Conservation (phyloP, 768 basidiomycete genomes). For the Trametes cinnabarina region DNA sequence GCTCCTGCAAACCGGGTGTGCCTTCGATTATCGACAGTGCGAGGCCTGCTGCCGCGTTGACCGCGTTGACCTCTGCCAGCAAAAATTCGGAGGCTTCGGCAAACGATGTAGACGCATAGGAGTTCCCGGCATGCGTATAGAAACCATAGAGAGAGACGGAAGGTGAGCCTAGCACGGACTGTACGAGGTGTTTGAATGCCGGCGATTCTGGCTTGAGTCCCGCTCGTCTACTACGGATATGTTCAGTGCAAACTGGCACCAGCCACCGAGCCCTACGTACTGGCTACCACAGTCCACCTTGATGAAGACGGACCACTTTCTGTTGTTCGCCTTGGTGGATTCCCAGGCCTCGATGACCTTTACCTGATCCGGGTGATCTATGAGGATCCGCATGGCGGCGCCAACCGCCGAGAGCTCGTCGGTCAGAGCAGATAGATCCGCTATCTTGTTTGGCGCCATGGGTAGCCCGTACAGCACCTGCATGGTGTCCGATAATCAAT, state of each 20-base stretch:
- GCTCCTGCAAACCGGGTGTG: conserved; percentile 31
- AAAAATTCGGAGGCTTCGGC: conserved; percentile 65
- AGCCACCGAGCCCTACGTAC: conserved; percentile 41
- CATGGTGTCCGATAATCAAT: background rate
- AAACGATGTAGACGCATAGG: conserved; percentile 72
- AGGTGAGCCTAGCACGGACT: conserved; percentile 49
- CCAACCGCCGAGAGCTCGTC: conserved; percentile 52
- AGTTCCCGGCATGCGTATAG: conserved; percentile 76
- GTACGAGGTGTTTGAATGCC: conserved; percentile 55
- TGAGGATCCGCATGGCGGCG: conserved; percentile 62
- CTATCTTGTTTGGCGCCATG: conserved; percentile 64
- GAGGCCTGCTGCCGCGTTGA: conserved; percentile 61
- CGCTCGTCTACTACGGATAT: conserved; percentile 55
- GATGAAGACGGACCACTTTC: conserved; percentile 74
- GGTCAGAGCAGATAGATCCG: conserved; percentile 62
- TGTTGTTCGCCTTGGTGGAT: conserved; percentile 35
- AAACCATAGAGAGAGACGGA: conserved; percentile 73
- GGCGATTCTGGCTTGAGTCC: conserved; percentile 57
- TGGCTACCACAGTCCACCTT: conserved; percentile 78
- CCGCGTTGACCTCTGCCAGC: conserved; percentile 65
- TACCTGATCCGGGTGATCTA: conserved; percentile 78
- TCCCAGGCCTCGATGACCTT: conserved; percentile 62
- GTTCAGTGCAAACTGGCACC: conserved; percentile 14
- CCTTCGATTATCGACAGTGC: conserved; percentile 47
- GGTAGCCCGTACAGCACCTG: conserved; percentile 85